phyloP scores from a whole-genome alignment of 805 yeast genomes.

The Zygoascus tannicola region DNA sequence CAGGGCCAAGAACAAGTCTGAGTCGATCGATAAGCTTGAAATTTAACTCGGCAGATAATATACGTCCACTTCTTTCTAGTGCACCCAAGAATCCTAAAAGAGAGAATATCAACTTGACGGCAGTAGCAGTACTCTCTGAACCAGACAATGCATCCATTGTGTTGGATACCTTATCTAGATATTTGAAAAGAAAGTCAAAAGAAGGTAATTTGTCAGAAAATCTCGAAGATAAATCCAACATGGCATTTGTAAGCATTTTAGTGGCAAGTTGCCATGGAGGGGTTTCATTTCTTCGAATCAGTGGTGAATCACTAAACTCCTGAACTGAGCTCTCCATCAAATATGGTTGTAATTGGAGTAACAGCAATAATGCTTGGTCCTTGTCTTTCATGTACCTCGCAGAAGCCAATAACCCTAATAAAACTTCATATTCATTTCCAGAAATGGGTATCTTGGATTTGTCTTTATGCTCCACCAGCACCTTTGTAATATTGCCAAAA shows the following conservation, averaged over 20 bases:
- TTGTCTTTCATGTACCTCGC: conserved; percentile 30
- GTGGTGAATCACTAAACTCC: conserved; percentile 28
- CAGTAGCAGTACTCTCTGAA: background rate
- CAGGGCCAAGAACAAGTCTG: conserved; percentile 9
- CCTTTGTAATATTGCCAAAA: conserved; percentile 17
- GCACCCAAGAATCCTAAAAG: conserved; percentile 30
- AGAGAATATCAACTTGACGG: conserved; percentile 16
- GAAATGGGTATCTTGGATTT: conserved; percentile 17
- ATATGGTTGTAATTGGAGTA: conserved; percentile 39
- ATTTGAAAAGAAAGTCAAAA: conserved; percentile 18
- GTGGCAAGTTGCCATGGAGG: conserved; percentile 38
- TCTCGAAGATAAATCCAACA: conserved; percentile 23
- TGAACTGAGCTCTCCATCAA: conserved; percentile 39
- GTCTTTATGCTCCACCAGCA: conserved; percentile 22
- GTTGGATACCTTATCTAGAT: conserved; percentile 25
- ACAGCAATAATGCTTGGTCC: conserved; percentile 35
- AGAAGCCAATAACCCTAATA: conserved; percentile 47
- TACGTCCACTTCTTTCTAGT: conserved; percentile 12
- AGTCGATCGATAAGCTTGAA: conserved; percentile 8
- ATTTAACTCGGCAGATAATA: conserved; percentile 5
- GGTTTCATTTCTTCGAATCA: conserved; percentile 23
- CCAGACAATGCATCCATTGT: conserved; percentile 43
- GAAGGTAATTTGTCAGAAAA: conserved; percentile 26
- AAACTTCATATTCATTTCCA: conserved; percentile 39
- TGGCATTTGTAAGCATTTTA: conserved; percentile 28